Percentiles rank a stretch among this genome's conserved stretches.
phyloP scores from a whole-genome alignment of 192 early-diverging fungal genomes.

The Coemansia sp. region DNA sequence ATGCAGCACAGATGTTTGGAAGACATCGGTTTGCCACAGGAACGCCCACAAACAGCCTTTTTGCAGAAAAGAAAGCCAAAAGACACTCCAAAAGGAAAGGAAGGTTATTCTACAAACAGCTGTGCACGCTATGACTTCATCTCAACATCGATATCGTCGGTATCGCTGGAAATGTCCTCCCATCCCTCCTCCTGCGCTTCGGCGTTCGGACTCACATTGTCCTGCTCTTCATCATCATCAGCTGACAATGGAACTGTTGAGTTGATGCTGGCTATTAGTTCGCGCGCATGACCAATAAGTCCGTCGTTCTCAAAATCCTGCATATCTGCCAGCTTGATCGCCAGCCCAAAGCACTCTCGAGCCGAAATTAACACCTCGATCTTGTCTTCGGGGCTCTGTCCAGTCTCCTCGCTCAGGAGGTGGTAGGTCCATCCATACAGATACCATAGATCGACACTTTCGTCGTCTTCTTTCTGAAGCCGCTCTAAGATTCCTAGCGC shows the following conservation, averaged over 20 bases:
- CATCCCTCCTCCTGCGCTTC: conserved; percentile 55
- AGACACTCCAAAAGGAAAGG: not conserved
- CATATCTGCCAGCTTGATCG: conserved; percentile 59
- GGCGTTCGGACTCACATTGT: conserved; percentile 31
- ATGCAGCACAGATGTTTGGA: not conserved
- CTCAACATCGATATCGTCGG: conserved; percentile 49
- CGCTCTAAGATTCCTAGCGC: conserved; percentile 78
- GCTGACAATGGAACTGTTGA: conserved; percentile 48
- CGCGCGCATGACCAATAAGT: conserved; percentile 66
- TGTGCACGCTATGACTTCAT: conserved; percentile 24
- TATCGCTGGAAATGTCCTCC: conserved; percentile 52
- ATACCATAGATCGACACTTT: conserved; percentile 91
- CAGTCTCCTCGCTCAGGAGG: conserved; percentile 73
- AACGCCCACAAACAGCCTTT: not conserved
- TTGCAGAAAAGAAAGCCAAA: not conserved
- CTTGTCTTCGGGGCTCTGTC: conserved; percentile 48
- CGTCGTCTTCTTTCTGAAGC: conserved; percentile 88
- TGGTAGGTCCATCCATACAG: conserved; percentile 94
- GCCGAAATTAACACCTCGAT: conserved; percentile 28
- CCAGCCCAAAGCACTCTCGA: conserved; percentile 45
- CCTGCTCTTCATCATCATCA: conserved; percentile 51
- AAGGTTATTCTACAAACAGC: not conserved
- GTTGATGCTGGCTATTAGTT: conserved; percentile 65
- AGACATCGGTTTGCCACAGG: not conserved
- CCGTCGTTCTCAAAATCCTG: conserved; percentile 67